A percentile compares a stretch with the other conserved stretches of the same genome.
Conservation (phyloP, 78 protist genomes). For the Acrasis kona region DNA sequence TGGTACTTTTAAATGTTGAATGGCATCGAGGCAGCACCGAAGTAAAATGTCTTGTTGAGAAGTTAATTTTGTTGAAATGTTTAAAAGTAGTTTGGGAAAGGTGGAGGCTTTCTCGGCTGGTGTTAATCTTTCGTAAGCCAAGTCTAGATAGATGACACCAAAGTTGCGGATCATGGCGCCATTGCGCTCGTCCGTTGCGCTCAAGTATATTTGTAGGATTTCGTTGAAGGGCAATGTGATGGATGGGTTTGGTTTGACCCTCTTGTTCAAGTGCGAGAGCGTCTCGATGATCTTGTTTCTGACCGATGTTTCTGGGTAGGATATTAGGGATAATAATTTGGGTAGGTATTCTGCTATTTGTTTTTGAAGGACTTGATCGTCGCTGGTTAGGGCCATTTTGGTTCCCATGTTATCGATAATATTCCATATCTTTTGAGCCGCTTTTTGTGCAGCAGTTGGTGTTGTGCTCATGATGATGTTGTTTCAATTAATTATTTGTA, state of each 20-base stretch:
- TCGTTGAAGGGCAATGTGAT: background rate
- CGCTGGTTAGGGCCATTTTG: background rate
- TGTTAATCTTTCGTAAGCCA: no score
- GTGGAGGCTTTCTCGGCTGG: background rate
- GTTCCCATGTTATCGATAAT: background rate
- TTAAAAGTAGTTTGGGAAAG: background rate
- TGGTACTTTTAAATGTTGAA: background rate
- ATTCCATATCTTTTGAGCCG: background rate
- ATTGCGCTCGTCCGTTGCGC: background rate
- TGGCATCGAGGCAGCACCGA: background rate
- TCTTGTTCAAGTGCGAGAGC: background rate
- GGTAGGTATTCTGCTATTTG: background rate
- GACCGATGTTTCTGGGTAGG: background rate
- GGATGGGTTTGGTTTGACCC: background rate
- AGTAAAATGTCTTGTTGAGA: background rate
- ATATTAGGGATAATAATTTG: background rate
- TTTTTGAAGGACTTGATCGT: background rate
- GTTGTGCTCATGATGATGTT: no score
- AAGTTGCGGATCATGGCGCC: no score
- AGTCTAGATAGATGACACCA: no score
- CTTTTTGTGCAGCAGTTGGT: no score
- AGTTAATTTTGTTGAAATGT: background rate
- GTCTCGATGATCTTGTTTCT: background rate
- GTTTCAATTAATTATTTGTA: no score
- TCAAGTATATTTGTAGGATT: background rate